Conservation (phyloP, 192 early-diverging fungal genomes). For the Backusella circina region DNA sequence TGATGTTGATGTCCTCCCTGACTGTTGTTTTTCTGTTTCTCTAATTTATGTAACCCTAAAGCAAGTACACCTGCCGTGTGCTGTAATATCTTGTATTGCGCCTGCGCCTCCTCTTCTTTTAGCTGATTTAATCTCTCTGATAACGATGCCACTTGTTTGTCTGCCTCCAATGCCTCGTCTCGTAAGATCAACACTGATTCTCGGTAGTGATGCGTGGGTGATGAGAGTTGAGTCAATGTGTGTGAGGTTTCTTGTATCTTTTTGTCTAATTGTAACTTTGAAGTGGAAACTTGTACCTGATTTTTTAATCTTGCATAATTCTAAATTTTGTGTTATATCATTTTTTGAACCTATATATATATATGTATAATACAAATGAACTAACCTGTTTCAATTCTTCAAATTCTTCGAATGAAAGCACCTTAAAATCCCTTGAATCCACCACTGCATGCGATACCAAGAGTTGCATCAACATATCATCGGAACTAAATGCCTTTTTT, state of each 20-base stretch:
- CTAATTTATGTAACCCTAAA: conserved; percentile 40
- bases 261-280: conserved; percentile 48
- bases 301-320: conserved; percentile 48
- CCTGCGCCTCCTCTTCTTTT: conserved; percentile 39
- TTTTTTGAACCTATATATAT: too few species aligned
- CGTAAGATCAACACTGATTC: conserved; percentile 46
- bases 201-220: conserved; percentile 36
- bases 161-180: conserved; percentile 47
- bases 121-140: conserved; percentile 46
- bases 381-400: conserved; percentile 52
- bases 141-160: conserved; percentile 50
- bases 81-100: conserved; percentile 45
- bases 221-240: conserved; percentile 41
- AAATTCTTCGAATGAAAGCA: conserved; percentile 48
- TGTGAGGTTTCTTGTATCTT: conserved; percentile 59
- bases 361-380: too few species aligned
- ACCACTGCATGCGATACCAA: conserved; percentile 51
- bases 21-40: conserved; percentile 12
- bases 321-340: too few species aligned
- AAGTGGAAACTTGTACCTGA: conserved; percentile 41
- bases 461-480: conserved; percentile 25
- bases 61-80: conserved; percentile 53
- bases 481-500: background rate
- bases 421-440: conserved; percentile 51
- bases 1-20: background rate